Evolutionary conservation across 2,329 filamentous ascomycete species (phyloP).

Genomic region (Exophiala spinifera): DNA sequence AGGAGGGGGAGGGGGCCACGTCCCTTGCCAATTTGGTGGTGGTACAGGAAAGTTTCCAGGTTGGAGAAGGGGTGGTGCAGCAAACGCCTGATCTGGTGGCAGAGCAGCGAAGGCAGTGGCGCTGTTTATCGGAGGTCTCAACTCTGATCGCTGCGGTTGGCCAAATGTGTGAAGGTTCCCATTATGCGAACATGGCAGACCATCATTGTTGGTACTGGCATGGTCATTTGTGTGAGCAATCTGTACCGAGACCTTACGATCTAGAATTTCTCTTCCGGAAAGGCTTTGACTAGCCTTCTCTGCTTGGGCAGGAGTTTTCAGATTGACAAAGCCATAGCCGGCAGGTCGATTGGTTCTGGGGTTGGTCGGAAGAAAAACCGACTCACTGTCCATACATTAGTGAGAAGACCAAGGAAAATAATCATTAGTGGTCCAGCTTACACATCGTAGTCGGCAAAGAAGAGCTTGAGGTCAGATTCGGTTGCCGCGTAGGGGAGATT

Average conservation of each 20-base stretch:
- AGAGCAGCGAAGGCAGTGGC: background rate
- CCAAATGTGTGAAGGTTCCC: background rate
- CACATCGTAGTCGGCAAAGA: constrained; percentile 99
- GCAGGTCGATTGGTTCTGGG: constrained; percentile 97
- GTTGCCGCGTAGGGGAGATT: constrained; percentile 99
- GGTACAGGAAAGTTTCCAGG: constrained; percentile 1
- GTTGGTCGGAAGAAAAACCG: constrained; percentile 98
- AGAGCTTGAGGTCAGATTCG: constrained; percentile 99
- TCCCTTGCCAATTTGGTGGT: constrained; percentile 10
- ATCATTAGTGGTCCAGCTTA: constrained; percentile 56
- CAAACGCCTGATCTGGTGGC: background rate
- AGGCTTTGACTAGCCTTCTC: constrained; percentile 93
- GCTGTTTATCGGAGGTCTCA: background rate
- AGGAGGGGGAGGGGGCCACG: constrained; percentile 26
- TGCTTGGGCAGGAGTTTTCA: constrained; percentile 89
- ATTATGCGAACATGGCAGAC: constrained; percentile 6
- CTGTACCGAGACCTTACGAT: constrained; percentile 98
- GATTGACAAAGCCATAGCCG: constrained; percentile 97
- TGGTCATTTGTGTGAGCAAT: constrained; percentile 95
- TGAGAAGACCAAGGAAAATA: background rate
- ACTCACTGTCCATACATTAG: constrained; percentile 64
- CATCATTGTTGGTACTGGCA: constrained; percentile 70
- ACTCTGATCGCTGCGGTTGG: too few species aligned
- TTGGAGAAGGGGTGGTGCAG: background rate
- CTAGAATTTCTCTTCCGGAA: constrained; percentile 94